Conservation (phyloP, 495 filamentous ascomycete species). For the Neurospora sp. region DNA sequence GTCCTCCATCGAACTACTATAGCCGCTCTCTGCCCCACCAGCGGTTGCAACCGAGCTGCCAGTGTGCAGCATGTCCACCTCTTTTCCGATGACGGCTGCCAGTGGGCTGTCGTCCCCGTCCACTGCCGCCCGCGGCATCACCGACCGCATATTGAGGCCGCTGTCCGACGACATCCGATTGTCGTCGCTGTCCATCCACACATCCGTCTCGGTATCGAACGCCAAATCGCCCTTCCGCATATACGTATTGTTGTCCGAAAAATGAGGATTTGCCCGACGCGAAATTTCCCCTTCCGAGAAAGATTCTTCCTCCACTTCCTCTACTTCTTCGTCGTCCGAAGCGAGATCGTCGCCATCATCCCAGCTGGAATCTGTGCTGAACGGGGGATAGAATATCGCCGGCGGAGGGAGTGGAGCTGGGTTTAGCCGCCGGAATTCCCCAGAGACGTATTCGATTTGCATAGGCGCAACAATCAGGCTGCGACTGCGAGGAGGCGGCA, state of each 20-base stretch:
- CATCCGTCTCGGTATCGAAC: conserved; percentile 16
- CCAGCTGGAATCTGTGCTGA: conserved; percentile 20
- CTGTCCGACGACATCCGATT: neutral
- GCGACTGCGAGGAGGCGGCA: neutral
- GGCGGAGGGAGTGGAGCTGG: conserved; percentile 37
- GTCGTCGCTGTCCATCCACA: conserved; percentile 9
- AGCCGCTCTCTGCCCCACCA: conserved; percentile 32
- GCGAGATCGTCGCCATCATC: conserved; percentile 24
- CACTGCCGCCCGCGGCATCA: neutral
- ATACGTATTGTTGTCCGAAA: conserved; percentile 14
- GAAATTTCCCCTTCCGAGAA: conserved; percentile 16
- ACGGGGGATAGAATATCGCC: conserved; percentile 27
- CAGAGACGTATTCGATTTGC: conserved; percentile 28
- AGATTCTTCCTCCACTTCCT: neutral
- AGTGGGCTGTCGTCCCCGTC: neutral
- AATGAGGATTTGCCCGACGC: conserved; percentile 20
- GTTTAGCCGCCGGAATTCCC: conserved; percentile 19
- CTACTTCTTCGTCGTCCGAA: conserved; percentile 17
- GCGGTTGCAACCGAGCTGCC: conserved; percentile 36
- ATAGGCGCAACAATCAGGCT: conserved; percentile 4
- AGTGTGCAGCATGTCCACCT: conserved; percentile 13
- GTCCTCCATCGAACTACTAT: conserved; percentile 30
- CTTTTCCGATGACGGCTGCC: conserved; percentile 4
- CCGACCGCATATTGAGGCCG: neutral
- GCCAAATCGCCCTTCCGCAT: conserved; percentile 8